Percentiles rank a stretch among this genome's conserved stretches.
Evolutionary conservation across 2,329 filamentous ascomycete genomes (phyloP).

Genomic region (Botrytis paeoniae): DNA sequence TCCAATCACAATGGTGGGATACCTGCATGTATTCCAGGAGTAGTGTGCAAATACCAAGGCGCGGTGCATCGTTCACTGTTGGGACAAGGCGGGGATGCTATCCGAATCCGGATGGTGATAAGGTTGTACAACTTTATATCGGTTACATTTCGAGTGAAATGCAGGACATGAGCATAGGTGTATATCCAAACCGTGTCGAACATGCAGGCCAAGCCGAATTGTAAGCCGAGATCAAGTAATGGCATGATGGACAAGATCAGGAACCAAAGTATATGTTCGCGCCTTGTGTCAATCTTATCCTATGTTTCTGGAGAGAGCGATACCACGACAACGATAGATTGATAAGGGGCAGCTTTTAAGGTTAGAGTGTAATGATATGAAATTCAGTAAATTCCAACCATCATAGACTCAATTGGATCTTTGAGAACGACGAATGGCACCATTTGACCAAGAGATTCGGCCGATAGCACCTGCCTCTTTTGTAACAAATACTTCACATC

Average conservation of each 20-base stretch:
- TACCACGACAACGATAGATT: background rate
- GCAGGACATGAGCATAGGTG: background rate
- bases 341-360: background rate
- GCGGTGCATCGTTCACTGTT: background rate
- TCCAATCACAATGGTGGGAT: slow-evolving; percentile 1
- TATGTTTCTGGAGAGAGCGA: background rate
- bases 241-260: background rate
- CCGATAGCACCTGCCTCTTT: slow-evolving; percentile 15
- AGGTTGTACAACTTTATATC: background rate
- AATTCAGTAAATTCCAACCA: background rate
- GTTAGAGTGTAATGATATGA: background rate
- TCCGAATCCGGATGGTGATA: slow-evolving; percentile 1
- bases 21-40: background rate
- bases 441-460: background rate
- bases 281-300: background rate
- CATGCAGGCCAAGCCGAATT: background rate
- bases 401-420: background rate
- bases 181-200: background rate
- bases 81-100: slow-evolving; percentile 3
- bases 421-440: background rate
- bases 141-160: background rate
- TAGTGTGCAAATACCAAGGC: background rate
- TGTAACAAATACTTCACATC: background rate
- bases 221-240: background rate
- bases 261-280: background rate